These are phyloP conservation scores for Xanthoconium purpureum DNA, from an alignment of 768 basidiomycete genomes.

Conservation along the genomic window DNA sequence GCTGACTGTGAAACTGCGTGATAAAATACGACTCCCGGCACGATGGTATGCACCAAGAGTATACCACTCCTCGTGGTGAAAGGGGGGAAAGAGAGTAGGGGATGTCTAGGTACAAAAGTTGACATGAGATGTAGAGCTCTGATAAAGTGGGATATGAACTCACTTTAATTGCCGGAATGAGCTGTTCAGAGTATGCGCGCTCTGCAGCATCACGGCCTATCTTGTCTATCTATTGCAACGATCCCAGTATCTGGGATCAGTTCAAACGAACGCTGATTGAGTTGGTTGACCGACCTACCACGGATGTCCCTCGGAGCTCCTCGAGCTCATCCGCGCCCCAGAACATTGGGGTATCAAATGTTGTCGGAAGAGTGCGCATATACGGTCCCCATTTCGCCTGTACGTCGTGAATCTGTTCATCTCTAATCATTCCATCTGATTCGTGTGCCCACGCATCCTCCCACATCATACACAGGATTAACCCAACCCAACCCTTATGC, in stretches of 20 bases:
- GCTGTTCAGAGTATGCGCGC: conserved; percentile 58
- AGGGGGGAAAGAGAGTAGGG: conserved; percentile 65
- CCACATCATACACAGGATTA: conserved; percentile 97
- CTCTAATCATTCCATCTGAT: conserved; percentile 45
- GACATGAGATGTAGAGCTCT: background rate
- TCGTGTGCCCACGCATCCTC: conserved; percentile 66
- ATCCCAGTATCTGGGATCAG: background rate
- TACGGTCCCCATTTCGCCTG: conserved; percentile 25
- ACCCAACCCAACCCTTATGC: conserved; percentile 75
- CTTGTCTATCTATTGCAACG: conserved; percentile 53
- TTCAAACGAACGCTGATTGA: background rate
- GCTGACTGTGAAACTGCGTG: conserved; percentile 86
- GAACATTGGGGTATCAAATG: conserved; percentile 92
- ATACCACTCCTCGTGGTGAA: conserved; percentile 47
- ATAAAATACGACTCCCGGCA: conserved; percentile 89
- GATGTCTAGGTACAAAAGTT: conserved; percentile 46
- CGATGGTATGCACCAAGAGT: conserved; percentile 76
- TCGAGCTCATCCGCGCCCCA: conserved; percentile 74
- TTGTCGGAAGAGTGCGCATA: conserved; percentile 51
- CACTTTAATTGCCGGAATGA: conserved; percentile 73
- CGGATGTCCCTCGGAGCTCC: conserved; percentile 79
- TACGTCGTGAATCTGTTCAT: background rate
- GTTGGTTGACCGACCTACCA: conserved; percentile 64
- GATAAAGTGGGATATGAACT: conserved; percentile 13
- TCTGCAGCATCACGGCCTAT: conserved; percentile 84